phyloP scores from a whole-genome alignment of 768 basidiomycete genomes.

The Termitomyces sp. region DNA sequence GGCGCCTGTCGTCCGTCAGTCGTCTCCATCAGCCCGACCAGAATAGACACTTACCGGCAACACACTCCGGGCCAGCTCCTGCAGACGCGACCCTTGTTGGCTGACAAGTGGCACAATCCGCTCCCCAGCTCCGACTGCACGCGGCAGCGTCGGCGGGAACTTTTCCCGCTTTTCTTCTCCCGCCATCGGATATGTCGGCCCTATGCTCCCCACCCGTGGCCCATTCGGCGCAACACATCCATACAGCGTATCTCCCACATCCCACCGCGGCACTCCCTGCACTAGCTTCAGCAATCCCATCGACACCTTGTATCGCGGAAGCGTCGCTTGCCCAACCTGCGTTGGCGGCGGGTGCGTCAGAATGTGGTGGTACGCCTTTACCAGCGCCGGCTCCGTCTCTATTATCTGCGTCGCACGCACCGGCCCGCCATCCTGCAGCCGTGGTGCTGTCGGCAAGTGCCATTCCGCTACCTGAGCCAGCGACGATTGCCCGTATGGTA shows the following conservation, averaged over 20 bases:
- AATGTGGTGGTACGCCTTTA: conserved; percentile 72
- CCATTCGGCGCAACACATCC: conserved; percentile 51
- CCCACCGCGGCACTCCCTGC: conserved; percentile 60
- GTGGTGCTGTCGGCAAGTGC: conserved; percentile 54
- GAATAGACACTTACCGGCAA: conserved; percentile 51
- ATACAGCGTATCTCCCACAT: conserved; percentile 61
- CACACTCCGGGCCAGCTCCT: conserved; percentile 59
- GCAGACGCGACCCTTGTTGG: conserved; percentile 60
- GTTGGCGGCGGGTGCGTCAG: conserved; percentile 62
- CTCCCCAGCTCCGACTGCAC: conserved; percentile 37
- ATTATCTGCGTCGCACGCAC: conserved; percentile 45
- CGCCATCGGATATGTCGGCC: conserved; percentile 58
- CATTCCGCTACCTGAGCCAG: conserved; percentile 61
- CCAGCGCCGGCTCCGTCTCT: conserved; percentile 57
- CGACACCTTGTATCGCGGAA: conserved; percentile 69
- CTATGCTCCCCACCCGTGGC: conserved; percentile 58
- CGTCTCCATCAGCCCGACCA: background rate
- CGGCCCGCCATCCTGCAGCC: conserved; percentile 7
- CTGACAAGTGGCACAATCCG: conserved; percentile 61
- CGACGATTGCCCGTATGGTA: conserved; percentile 72
- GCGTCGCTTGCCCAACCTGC: conserved; percentile 44
- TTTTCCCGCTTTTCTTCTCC: conserved; percentile 32
- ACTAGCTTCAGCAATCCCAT: conserved; percentile 60
- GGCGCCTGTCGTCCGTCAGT: conserved; percentile 32
- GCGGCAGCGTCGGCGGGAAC: conserved; percentile 43